Evolutionary conservation across 306 rosid genomes (phyloP), one percentile per base, ranked within the genome.

Genomic region (Arachis stenosperma): DNA sequence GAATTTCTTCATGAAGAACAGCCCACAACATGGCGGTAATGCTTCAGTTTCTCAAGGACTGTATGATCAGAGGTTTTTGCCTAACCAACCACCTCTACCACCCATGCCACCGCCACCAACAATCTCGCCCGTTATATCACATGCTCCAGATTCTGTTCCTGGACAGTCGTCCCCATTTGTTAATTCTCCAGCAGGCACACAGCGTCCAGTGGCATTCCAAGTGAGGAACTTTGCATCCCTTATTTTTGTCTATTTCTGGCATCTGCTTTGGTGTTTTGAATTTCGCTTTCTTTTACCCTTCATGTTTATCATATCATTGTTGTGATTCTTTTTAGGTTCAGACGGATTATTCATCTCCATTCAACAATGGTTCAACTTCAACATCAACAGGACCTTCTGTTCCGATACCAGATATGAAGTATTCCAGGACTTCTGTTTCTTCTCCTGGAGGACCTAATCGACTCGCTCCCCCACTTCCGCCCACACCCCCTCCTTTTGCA

Each of bases 391-490:
- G 61, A 57, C 56, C 94, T 60, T 77, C 92, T 61, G 82, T 82
- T 79, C 85, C 86, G 33, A 42, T 77, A 75, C 72, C 81, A 68
- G 96, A 89, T 81, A 73, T 90, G 12, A 89, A 87, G 79, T 89
- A 87, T 83, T 85, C 89, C 41, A 86, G 96, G 85, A 79, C 59
- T 58, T 77, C 90, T 61, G 69, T 75, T 54, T 85, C 94, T 73
- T 86, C 96, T 67, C 90, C 99, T 36, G 71, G 91, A 75, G 91
- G 94, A 65, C 86, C 84, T 63, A 87, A 74, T 73, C 87, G 99
- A 83, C 85, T 83, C 14, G 96, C 91, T 48, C 98, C 98, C 52
- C 99, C 99, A 3, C 99, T 94, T 79, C 99, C 99, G 67, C 97
- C 90, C 37, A 94, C 96, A 29, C 97, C 97, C 14, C 95, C 99